phyloP scores from a whole-genome alignment of 2,329 filamentous ascomycete genomes.

The Hypoxylon sp. region DNA sequence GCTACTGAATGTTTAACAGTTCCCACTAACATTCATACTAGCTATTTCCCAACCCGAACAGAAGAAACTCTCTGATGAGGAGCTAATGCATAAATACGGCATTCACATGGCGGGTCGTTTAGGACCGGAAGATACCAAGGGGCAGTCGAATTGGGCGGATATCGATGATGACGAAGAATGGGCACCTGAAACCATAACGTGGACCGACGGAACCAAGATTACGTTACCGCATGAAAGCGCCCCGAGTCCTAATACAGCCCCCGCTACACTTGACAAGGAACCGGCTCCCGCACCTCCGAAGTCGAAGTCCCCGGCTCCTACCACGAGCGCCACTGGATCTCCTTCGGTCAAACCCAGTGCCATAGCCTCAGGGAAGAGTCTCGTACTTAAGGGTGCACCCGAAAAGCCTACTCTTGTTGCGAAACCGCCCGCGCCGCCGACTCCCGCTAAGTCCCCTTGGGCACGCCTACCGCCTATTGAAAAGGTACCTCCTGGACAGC shows the following conservation, averaged over 20 bases:
- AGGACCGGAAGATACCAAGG: conserved; percentile 79
- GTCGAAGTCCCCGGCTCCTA: conserved; percentile 61
- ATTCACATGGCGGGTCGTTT: conserved; percentile 87
- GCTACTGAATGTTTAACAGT: conserved; percentile 27
- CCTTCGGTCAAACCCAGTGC: conserved; percentile 62
- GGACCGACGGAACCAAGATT: conserved; percentile 90
- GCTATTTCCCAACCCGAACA: conserved; percentile 77
- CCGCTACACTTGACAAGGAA: conserved; percentile 57
- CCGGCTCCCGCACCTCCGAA: conserved; percentile 57
- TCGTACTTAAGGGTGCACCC: conserved; percentile 75
- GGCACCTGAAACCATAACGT: conserved; percentile 87
- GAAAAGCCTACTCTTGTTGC: conserved; percentile 82
- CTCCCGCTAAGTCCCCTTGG: conserved; percentile 92
- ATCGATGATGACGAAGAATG: conserved; percentile 92
- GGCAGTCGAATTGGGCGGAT: conserved; percentile 89
- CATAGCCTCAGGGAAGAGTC: conserved; percentile 69
- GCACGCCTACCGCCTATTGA: conserved; percentile 88
- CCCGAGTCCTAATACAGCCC: conserved; percentile 49
- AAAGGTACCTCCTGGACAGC: conserved; percentile 77
- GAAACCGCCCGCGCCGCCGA: conserved; percentile 76
- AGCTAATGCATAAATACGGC: conserved; percentile 85
- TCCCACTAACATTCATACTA: conserved; percentile 55
- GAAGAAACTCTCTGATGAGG: conserved; percentile 88
- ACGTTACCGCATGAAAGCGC: conserved; percentile 73
- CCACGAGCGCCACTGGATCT: conserved; percentile 53